Conservation (phyloP, 352 stramenopile species). For the Elongisporangium anandrum region DNA sequence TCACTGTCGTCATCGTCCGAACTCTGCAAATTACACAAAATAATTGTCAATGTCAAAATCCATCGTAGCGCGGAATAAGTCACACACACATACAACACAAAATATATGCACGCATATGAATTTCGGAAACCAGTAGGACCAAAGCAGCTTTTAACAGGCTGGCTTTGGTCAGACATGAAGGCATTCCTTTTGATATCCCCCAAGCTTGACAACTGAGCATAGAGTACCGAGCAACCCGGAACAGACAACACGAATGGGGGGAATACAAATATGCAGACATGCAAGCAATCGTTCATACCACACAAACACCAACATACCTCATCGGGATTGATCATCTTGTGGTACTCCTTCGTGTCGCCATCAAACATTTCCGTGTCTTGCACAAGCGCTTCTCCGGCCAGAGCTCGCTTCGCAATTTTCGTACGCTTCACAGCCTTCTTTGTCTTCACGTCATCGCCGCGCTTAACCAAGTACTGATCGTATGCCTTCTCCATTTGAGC, state of each 20-base stretch:
- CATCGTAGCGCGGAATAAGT: too few relatives aligned
- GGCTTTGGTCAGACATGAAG: constrained; percentile 76
- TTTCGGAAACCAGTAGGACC: constrained; percentile 84
- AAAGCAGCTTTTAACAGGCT: constrained; percentile 22
- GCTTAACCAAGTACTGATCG: constrained; percentile 72
- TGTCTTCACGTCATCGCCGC: constrained; percentile 77
- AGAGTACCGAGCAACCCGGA: constrained; percentile 85
- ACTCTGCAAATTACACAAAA: too few relatives aligned
- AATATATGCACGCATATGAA: constrained; percentile 4
- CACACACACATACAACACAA: neutral
- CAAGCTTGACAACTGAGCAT: constrained; percentile 90
- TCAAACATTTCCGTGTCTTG: constrained; percentile 83
- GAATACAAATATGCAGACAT: constrained; percentile 15
- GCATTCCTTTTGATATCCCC: constrained; percentile 71
- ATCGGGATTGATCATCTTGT: constrained; percentile 85
- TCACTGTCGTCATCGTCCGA: constrained; percentile 69
- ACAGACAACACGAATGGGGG: constrained; percentile 91
- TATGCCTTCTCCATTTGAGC: constrained; percentile 85
- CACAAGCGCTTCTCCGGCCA: constrained; percentile 73
- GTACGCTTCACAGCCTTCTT: constrained; percentile 82
- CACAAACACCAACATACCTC: constrained; percentile 85
- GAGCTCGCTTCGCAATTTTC: constrained; percentile 79
- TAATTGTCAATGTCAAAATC: too few relatives aligned
- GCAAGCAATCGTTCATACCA: too few relatives aligned
- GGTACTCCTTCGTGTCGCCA: constrained; percentile 70